A percentile compares a stretch with the other conserved stretches of the same genome.
phyloP scores from a whole-genome alignment of 2,329 filamentous ascomycete genomes.

The Pseudogymnoascus sp. region DNA sequence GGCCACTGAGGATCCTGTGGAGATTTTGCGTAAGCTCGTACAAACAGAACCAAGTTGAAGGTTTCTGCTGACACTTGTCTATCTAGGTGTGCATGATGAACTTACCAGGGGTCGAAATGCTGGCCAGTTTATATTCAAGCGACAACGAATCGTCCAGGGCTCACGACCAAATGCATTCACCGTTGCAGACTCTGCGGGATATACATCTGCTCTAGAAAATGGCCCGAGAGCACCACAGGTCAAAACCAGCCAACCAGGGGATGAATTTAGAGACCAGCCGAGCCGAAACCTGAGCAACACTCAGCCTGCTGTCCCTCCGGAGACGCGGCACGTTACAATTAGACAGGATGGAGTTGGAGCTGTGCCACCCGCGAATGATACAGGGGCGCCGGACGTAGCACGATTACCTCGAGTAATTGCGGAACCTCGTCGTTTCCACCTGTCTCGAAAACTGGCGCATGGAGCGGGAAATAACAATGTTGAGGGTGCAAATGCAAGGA shows the following conservation, averaged over 20 bases:
- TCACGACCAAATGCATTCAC: neutral
- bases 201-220: slow-evolving; percentile 4
- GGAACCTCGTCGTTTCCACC: slow-evolving; percentile 48
- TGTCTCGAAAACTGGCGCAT: slow-evolving; percentile 42
- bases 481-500: slow-evolving; percentile 3
- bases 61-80: slow-evolving; percentile 1
- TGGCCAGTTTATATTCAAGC: slow-evolving; percentile 25
- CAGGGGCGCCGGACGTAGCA: neutral
- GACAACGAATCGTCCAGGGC: slow-evolving; percentile 17
- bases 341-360: neutral
- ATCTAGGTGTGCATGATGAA: slow-evolving; percentile 26
- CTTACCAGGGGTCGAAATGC: slow-evolving; percentile 21
- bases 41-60: neutral
- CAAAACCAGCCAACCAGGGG: slow-evolving; percentile 4
- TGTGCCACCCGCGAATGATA: slow-evolving; percentile 4
- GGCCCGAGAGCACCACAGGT: slow-evolving; percentile 2
- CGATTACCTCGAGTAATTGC: slow-evolving; percentile 2
- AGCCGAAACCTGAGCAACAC: neutral
- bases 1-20: slow-evolving; percentile 28
- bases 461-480: slow-evolving; percentile 23
- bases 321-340: neutral
- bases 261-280: slow-evolving; percentile 10
- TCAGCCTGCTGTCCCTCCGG: neutral
- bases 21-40: slow-evolving; percentile 26
- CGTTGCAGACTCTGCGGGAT: neutral